Percentiles rank a stretch among this genome's conserved stretches.
Conservation (phyloP, 371 early-diverging fungal genomes). For the Rhizopus microsporus region DNA sequence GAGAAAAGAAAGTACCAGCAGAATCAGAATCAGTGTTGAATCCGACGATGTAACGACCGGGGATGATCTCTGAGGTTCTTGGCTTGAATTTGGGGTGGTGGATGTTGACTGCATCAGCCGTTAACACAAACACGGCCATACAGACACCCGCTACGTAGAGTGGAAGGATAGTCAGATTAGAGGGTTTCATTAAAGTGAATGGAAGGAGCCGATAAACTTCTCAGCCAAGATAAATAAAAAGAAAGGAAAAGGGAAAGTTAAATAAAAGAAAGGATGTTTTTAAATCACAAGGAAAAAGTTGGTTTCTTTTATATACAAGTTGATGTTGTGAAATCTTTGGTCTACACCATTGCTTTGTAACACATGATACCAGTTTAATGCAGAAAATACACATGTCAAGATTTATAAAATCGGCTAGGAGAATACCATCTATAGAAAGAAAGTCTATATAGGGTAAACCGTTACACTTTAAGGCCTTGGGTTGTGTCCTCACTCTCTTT, state of each 20-base stretch:
- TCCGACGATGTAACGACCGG: constrained; percentile 41
- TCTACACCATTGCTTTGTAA: neutral
- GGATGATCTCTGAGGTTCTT: constrained; percentile 14
- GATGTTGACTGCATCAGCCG: constrained; percentile 23
- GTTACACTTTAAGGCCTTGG: neutral
- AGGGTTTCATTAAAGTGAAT: constrained; percentile 20
- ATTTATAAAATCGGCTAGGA: neutral
- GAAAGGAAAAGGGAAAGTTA: constrained; percentile 6
- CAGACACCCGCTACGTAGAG: constrained; percentile 34
- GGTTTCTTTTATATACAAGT: neutral
- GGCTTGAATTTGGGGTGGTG: constrained; percentile 28
- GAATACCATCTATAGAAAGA: constrained; percentile 20
- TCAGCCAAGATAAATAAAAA: constrained; percentile 1
- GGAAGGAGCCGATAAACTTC: neutral
- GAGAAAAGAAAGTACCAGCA: constrained; percentile 16
- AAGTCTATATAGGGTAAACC: constrained; percentile 11
- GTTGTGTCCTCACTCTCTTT: neutral
- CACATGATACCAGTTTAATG: constrained; percentile 4
- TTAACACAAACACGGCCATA: constrained; percentile 25
- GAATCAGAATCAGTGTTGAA: constrained; percentile 14
- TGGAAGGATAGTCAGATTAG: constrained; percentile 24
- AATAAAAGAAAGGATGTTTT: neutral
- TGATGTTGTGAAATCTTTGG: neutral
- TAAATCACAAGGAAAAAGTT: neutral
- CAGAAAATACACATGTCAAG: constrained; percentile 4